A percentile compares a stretch with the other conserved stretches of the same genome.
Evolutionary conservation across 1,139 yeast species (phyloP).

Genomic region (Petasospora fabianii): DNA sequence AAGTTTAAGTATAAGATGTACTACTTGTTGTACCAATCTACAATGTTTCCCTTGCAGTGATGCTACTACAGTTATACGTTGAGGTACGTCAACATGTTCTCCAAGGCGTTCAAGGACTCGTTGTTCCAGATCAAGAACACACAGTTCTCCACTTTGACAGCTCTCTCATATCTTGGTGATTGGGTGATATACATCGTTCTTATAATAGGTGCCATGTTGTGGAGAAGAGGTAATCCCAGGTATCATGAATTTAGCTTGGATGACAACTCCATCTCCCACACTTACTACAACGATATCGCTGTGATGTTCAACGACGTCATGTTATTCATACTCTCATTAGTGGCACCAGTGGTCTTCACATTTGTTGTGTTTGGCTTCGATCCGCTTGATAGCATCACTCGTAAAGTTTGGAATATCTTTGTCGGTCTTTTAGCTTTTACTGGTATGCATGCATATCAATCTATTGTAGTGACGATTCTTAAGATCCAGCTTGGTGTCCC

Average conservation of each 20-base stretch:
- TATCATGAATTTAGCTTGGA: conserved; percentile 40
- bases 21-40: too few species aligned
- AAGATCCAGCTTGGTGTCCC: conserved; percentile 45
- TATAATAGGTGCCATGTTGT: conserved; percentile 28
- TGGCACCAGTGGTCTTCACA: conserved; percentile 36
- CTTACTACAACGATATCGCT: conserved; percentile 34
- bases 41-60: too few species aligned
- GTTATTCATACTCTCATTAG: conserved; percentile 31
- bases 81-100: too few species aligned
- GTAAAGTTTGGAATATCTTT: conserved; percentile 43
- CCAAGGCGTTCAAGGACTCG: conserved; percentile 1
- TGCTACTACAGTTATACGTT: too few species aligned
- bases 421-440: conserved; percentile 36
- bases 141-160: conserved; percentile 25
- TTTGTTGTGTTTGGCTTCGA: conserved; percentile 27
- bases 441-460: conserved; percentile 41
- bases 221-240: conserved; percentile 37
- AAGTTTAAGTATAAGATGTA: too few species aligned
- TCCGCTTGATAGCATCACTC: conserved; percentile 20
- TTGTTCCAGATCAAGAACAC: conserved; percentile 10
- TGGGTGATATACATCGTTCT: conserved; percentile 34
- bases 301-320: conserved; percentile 35
- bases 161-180: conserved; percentile 37
- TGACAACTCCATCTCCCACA: conserved; percentile 34
- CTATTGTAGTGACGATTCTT: conserved; percentile 39